Evolutionary conservation across 345 rosid species (phyloP).

Genomic region (Acer negundo): DNA sequence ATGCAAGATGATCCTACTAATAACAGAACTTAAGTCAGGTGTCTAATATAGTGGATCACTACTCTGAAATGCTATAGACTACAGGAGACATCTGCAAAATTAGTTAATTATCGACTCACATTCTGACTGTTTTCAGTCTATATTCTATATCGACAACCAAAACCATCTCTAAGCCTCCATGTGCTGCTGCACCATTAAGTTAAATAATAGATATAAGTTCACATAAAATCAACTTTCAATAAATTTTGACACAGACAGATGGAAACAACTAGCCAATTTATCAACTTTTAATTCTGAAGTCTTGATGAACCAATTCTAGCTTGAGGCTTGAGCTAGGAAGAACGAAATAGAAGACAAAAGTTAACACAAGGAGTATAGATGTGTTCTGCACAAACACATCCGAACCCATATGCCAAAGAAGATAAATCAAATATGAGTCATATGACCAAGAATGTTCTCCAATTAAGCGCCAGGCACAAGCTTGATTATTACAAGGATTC

Average conservation of each 20-base stretch:
- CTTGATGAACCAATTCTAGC: background rate
- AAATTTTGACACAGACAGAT: background rate
- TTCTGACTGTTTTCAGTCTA: background rate
- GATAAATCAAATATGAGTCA: background rate
- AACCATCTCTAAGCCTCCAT: background rate
- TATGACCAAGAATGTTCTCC: background rate
- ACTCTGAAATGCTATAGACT: background rate
- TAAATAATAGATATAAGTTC: background rate
- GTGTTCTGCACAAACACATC: background rate
- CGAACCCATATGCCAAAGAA: background rate
- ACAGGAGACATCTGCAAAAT: background rate
- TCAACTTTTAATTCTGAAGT: background rate
- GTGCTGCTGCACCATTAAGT: background rate
- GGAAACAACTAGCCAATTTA: background rate
- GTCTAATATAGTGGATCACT: background rate
- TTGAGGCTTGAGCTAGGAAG: slow-evolving; percentile 7
- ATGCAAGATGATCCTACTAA: slow-evolving; percentile 1
- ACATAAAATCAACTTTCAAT: background rate
- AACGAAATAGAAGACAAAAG: background rate
- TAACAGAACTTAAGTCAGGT: background rate
- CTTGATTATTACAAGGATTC: background rate
- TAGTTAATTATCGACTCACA: background rate
- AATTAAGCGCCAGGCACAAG: background rate
- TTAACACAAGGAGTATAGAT: background rate
- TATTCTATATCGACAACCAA: background rate